Evolutionary conservation across 1,139 yeast species (phyloP), one percentile per base, ranked within the genome.

Genomic region (Pichia sp.): DNA sequence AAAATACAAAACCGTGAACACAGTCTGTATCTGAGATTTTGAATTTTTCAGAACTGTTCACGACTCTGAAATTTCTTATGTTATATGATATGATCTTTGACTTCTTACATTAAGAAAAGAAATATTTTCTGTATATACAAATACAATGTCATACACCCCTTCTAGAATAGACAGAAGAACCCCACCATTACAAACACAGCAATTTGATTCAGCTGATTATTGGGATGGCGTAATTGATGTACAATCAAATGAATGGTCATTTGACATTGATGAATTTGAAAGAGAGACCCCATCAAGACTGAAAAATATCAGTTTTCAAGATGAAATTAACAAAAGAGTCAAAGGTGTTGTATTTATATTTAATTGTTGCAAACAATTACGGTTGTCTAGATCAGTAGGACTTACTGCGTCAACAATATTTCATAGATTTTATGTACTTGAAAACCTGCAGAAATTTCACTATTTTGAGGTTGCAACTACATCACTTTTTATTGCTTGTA

Each of bases 361-460:
- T 20, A 68, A 67, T 45, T 71, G 74, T 40, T 74, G 77, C 35
- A 58, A 67, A 37, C 67, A 67, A 47, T 60, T 77, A 39, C 65
- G 71, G 44, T 59, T 76, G 23, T 77, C 80, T 3, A 67, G 74
- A 42, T 68, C 71, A 46, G 72, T 78, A 15, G 67, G 75, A 1
- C 66, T 72, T 53, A 70, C 77, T 1, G 80, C 80, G 0, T 59
- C 76, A n/a, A 65, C 66, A 20, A 72, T 68, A 51, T 64, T 75
- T 47, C 82, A 77, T 51, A 63, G 82, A 46, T 77, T 74, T 59
- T 77, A 74, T 56, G 68, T 73, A 69, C 63, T 77, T 39, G 62
- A 65, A 48, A 68, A 74, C 23, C 53, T 74, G 40, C 62, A 62
- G 42, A 60, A 63, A 37, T 66, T 63, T 53, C 80, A 76, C 52